These are phyloP conservation scores for Lipomyces anomalus DNA, from an alignment of 805 yeast genomes.

Conservation along the genomic window DNA sequence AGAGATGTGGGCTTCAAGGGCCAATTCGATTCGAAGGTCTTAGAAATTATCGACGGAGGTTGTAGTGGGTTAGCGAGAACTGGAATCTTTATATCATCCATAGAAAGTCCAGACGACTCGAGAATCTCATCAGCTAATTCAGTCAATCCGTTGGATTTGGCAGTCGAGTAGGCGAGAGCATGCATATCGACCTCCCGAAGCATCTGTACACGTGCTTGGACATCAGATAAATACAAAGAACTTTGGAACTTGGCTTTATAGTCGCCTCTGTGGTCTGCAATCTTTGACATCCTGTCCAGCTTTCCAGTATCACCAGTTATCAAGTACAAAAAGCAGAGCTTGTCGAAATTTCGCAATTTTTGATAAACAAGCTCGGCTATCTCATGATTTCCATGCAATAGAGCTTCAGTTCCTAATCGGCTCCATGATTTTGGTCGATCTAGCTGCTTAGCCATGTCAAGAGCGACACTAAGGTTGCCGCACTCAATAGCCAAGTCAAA, in stretches of 20 bases:
- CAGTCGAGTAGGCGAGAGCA: constrained; percentile 89
- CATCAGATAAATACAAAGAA: constrained; percentile 68
- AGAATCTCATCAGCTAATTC: constrained; percentile 69
- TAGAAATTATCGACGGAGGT: constrained; percentile 45
- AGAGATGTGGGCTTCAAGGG: constrained; percentile 68
- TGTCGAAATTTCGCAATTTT: constrained; percentile 78
- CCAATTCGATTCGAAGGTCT: constrained; percentile 57
- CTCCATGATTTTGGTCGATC: constrained; percentile 71
- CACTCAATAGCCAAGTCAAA: constrained; percentile 94
- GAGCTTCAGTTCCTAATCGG: constrained; percentile 76
- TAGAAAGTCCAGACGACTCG: constrained; percentile 60
- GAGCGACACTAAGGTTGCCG: constrained; percentile 81
- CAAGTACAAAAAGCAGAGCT: constrained; percentile 81
- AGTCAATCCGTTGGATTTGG: constrained; percentile 75
- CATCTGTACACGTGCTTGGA: constrained; percentile 66
- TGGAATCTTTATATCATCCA: constrained; percentile 61
- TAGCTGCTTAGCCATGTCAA: constrained; percentile 76
- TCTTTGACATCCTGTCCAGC: constrained; percentile 75
- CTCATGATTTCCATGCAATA: constrained; percentile 80
- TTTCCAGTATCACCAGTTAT: constrained; percentile 74
- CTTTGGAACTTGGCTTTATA: constrained; percentile 74
- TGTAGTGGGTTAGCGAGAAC: constrained; percentile 37
- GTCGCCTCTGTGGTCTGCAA: constrained; percentile 86
- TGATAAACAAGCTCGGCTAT: constrained; percentile 85
- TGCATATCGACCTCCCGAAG: constrained; percentile 72